phyloP scores from a whole-genome alignment of 2,329 filamentous ascomycete species.

The Paraphaeosphaeria sporulosa region DNA sequence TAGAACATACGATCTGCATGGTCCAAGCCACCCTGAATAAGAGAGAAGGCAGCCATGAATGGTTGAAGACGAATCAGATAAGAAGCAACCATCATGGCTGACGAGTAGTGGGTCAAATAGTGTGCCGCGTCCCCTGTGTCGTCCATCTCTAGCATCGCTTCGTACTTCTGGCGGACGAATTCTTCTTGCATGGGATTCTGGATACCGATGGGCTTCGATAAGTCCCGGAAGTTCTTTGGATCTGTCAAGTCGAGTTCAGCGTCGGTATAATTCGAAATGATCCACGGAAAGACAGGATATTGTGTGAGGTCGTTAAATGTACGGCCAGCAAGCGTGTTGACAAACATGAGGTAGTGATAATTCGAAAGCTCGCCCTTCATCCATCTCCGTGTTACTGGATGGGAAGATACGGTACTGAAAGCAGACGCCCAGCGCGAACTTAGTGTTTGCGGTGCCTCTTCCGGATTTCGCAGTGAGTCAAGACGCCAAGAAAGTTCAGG shows the following conservation, averaged over 20 bases:
- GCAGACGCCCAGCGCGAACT: slow-evolving; percentile 91
- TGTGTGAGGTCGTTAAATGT: slow-evolving; percentile 99
- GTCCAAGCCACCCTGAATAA: slow-evolving; percentile 96
- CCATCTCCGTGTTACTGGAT: slow-evolving; percentile 88
- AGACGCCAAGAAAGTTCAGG: slow-evolving; percentile 92
- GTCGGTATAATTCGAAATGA: slow-evolving; percentile 93
- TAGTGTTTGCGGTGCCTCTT: slow-evolving; percentile 71
- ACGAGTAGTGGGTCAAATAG: slow-evolving; percentile 98
- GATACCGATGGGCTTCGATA: slow-evolving; percentile 96
- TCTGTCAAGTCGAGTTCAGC: slow-evolving; percentile 88
- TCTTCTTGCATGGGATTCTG: slow-evolving; percentile 78
- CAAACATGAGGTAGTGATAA: slow-evolving; percentile 97
- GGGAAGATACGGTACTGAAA: slow-evolving; percentile 83
- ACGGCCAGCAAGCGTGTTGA: slow-evolving; percentile 95
- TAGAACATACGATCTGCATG: slow-evolving; percentile 96
- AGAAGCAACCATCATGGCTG: slow-evolving; percentile 97
- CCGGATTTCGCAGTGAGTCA: slow-evolving; percentile 77
- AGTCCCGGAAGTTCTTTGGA: slow-evolving; percentile 84
- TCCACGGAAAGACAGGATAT: slow-evolving; percentile 98
- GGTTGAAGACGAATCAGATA: slow-evolving; percentile 95
- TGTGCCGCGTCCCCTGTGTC: slow-evolving; percentile 84
- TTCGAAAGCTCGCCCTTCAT: slow-evolving; percentile 95
- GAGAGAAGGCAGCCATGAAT: slow-evolving; percentile 93
- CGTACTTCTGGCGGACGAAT: slow-evolving; percentile 84
- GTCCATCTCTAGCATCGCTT: slow-evolving; percentile 88